These are phyloP conservation scores for Clarireedia hainanense DNA, from an alignment of 2,329 filamentous ascomycete genomes.

Conservation along the genomic window DNA sequence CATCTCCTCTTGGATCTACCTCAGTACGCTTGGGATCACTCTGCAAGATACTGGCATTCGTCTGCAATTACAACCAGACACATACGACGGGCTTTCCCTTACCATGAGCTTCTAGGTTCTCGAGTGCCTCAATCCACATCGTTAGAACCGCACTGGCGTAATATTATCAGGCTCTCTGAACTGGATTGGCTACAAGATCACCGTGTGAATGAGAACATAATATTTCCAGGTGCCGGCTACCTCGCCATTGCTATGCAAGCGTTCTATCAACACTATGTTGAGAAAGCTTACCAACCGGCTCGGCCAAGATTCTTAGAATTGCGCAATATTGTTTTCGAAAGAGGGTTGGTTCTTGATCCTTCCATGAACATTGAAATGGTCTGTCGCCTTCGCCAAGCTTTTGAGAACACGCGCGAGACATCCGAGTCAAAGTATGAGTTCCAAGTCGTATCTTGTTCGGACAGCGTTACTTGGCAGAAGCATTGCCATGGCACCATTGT, in stretches of 20 bases:
- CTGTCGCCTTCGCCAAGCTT: too few species aligned
- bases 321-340: too few species aligned
- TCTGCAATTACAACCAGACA: conserved; percentile 39
- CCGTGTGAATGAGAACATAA: conserved; percentile 34
- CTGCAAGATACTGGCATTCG: conserved; percentile 44
- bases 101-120: background rate
- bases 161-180: background rate
- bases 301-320: too few species aligned
- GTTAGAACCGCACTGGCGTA: background rate
- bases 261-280: background rate
- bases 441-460: too few species aligned
- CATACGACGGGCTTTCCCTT: background rate
- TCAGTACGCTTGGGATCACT: conserved; percentile 46
- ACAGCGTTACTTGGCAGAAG: too few species aligned
- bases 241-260: conserved; percentile 29
- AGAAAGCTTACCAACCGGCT: background rate
- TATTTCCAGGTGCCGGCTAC: conserved; percentile 28
- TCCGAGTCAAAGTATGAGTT: too few species aligned
- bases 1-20: conserved; percentile 33
- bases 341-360: too few species aligned
- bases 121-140: background rate
- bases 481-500: too few species aligned
- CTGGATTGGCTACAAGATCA: conserved; percentile 33
- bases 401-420: too few species aligned
- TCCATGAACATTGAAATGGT: too few species aligned